Evolutionary conservation across 805 yeast genomes (phyloP), one percentile per base, ranked within the genome.

Genomic region (Wickerhamiella nectarea): DNA sequence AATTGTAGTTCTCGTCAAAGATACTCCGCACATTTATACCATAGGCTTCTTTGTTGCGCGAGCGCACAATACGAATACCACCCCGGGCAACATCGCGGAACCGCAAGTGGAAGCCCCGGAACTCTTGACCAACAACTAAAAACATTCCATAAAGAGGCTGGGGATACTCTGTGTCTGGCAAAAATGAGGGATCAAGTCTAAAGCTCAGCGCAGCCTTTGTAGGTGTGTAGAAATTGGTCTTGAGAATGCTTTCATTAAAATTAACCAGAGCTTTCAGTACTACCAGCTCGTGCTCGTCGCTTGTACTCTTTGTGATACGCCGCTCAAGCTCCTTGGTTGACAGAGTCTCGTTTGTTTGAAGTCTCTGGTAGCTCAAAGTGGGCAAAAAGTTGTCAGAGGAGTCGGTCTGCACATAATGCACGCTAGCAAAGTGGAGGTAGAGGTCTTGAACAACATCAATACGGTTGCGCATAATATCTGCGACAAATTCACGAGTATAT

Each of bases 81-180:
- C 98, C 98, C 62, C 98, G 76, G 17, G 98, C 94, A 58, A 89
- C 86, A 63, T 89, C 97, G 62, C 95, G 77, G 68, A 89, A 89
- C 63, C 98, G 75, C 49, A 91, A 80, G 61, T 89, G 98, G 80
- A 89, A 91, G 20, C 96, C 98, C 62, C 95, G 75, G 66, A 89
- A 89, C 59, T 91, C 95, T 50, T 86, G 82, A 50, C 98, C 98
- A 50, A 91, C 95, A 47, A 87, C 81, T 53, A 89, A 78, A 67
- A 89, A 89, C 80, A 89, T 82, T 51, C 97, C 98, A 58, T 69
- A 91, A 44, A 95, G 93, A 36, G 80, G 80, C 52, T 84, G 89
- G 33, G 96, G 94, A 62, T 87, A 89, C 67, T 89, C 98, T 24
- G 76, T 64, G 45, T 62, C 61, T 37, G 97, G 95, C 63, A 89